Conservation (phyloP, 768 basidiomycete genomes). For the Boletales sp. region DNA sequence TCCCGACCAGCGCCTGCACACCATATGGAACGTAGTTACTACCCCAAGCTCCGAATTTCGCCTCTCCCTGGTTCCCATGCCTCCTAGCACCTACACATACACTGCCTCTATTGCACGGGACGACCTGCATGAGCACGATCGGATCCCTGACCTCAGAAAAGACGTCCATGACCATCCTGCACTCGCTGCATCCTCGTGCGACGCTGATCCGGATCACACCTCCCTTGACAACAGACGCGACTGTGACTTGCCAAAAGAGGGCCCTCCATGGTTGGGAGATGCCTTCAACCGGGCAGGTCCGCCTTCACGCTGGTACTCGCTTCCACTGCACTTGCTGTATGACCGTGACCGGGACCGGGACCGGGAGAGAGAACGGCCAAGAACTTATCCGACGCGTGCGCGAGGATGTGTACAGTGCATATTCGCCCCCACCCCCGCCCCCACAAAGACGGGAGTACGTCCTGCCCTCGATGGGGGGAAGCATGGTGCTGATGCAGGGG, state of each 20-base stretch:
- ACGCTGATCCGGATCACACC: constrained; percentile 37
- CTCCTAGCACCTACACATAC: constrained; percentile 20
- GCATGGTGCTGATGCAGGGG: too few relatives aligned
- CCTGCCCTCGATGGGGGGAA: too few relatives aligned
- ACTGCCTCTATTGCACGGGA: constrained; percentile 31
- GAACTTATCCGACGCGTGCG: too few relatives aligned
- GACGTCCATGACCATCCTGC: constrained; percentile 35
- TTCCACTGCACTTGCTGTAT: too few relatives aligned
- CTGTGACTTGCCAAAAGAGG: constrained; percentile 7
- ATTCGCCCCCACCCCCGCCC: too few relatives aligned
- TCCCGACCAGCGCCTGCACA: constrained; percentile 28
- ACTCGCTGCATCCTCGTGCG: constrained; percentile 26
- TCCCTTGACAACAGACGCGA: constrained; percentile 37
- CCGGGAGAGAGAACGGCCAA: too few relatives aligned
- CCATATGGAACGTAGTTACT: constrained; percentile 22
- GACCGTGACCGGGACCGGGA: too few relatives aligned
- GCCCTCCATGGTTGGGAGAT: too few relatives aligned
- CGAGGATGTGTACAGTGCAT: too few relatives aligned
- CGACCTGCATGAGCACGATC: constrained; percentile 28
- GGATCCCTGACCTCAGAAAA: constrained; percentile 25
- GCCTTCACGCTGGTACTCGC: too few relatives aligned
- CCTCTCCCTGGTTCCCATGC: constrained; percentile 32
- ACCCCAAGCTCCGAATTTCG: constrained; percentile 41
- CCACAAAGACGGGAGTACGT: too few relatives aligned
- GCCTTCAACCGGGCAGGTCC: too few relatives aligned